A percentile compares a stretch with the other conserved stretches of the same genome.
Evolutionary conservation across 768 basidiomycete species (phyloP).

Genomic region (Brasilioporus rufonigricans): DNA sequence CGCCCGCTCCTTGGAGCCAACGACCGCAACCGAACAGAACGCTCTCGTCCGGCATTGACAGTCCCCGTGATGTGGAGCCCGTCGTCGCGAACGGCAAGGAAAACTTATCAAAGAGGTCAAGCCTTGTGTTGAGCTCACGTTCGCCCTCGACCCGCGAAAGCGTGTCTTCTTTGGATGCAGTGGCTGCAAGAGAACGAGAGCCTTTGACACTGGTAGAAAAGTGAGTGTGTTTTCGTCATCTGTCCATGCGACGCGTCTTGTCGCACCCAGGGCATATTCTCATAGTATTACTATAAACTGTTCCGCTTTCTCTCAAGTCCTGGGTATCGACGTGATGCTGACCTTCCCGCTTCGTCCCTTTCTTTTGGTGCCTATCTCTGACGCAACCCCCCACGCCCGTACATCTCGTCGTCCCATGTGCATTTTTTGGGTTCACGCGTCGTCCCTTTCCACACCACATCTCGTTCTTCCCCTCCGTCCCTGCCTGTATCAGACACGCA

Average conservation of each 20-base stretch:
- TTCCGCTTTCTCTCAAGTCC: neutral
- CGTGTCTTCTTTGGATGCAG: slow-evolving; percentile 11
- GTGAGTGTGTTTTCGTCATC: slow-evolving; percentile 39
- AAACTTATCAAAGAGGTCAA: slow-evolving; percentile 16
- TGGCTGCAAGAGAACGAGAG: slow-evolving; percentile 23
- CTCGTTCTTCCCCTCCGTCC: neutral
- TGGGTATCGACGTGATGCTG: neutral
- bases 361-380: neutral
- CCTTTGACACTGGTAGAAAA: slow-evolving; percentile 70
- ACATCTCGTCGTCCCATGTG: neutral
- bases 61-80: neutral
- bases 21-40: slow-evolving; percentile 2
- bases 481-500: slow-evolving; percentile 56
- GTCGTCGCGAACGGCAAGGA: slow-evolving; percentile 7
- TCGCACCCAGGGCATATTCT: neutral
- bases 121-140: slow-evolving; percentile 17
- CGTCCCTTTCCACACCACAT: too few relatives aligned
- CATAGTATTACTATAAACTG: neutral
- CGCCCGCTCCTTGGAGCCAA: slow-evolving; percentile 25
- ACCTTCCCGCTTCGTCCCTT: too few relatives aligned
- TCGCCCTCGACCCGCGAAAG: slow-evolving; percentile 20
- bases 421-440: too few relatives aligned
- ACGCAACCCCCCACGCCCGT: neutral
- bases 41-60: slow-evolving; percentile 1
- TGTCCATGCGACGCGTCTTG: neutral